Evolutionary conservation across 495 filamentous ascomycete species (phyloP), one percentile per base, ranked within the genome.

Genomic region (Beverwykella pulmonaria): DNA sequence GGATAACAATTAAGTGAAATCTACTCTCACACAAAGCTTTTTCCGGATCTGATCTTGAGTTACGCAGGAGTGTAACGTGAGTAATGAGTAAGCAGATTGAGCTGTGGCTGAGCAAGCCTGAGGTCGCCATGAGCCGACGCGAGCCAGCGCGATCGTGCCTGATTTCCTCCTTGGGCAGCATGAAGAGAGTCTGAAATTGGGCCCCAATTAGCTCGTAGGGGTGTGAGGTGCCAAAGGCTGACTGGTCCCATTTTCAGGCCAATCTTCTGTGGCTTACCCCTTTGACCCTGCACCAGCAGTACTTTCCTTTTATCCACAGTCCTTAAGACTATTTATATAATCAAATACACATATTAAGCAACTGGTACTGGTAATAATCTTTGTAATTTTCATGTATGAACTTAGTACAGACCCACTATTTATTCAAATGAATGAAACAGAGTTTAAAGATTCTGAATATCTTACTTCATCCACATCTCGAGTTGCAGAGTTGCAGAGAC

Each of bases 21-120:
- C 6, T 34, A 34, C 12, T 34, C 32, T 5, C 32, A 34, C 32
- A 34, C 12, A 34, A n/a, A n/a, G n/a, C n/a, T n/a, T n/a, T n/a
- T n/a, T 50, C 14, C 8, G 8, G 47, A 23, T 50, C 20, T 50
- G 47, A 50, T 50, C 47, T 50, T 50, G 47, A 41, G 47, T 50
- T 50, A 50, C 47, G 47, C 14, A 50, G 47, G 20, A 19, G 47
- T 50, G 20, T 50, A 50, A 50, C 20, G 12, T 50, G 12, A 23
- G 47, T 50, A 41, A 17, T 41, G 36, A 41, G 36, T 41, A 41
- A 41, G 36, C 36, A 41, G 36, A 8, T 41, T 41, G 36, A 41
- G n/a, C n/a, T n/a, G n/a, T n/a, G n/a, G n/a, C n/a, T n/a, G n/a
- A n/a, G n/a, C n/a, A n/a, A n/a, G n/a, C n/a, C n/a, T n/a, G n/a